Evolutionary conservation across 2,329 filamentous ascomycete species (phyloP), one percentile per base, ranked within the genome.

Genomic region (Apiospora koreana): DNA sequence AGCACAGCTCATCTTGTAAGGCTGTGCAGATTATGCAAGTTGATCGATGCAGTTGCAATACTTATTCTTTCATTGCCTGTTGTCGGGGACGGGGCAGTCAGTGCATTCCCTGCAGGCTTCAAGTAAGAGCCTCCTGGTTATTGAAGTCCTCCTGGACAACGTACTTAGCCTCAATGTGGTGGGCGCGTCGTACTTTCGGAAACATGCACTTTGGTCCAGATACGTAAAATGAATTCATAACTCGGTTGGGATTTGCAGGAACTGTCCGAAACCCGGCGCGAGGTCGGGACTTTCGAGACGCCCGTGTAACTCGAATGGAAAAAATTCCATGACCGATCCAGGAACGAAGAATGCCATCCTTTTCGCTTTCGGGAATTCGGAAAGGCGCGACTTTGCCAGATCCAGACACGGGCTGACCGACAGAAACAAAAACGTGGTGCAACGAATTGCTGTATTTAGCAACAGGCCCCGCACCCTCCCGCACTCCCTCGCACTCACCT

Each of bases 11-110:
- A 58, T 58, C 50, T 35, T 35, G 50, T 35, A 58, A 35, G 50
- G 50, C 50, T 58, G 50, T 58, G 50, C 18, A 58, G 28, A 58
- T 58, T 58, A 58, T 58, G 50, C 50, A 58, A 58, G 25, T 31
- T 58, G 28, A 31, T 58, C 18, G 50, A 58, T 58, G 28, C 28
- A 35, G 16, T 41, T 41, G 38, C 28, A 9, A 58, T 58, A 28
- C 28, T 25, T 58, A 35, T 31, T 6, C 9, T 41, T 41, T 16
- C 16, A 35, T 28, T 18, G 18, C 12, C 50, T 3, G 5, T 21
- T 35, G 18, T 31, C 8, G 28, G 28, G 35, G 18, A 35, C 16
- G 2, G 8, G 28, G 35, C n/a, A n/a, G n/a, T n/a, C n/a, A 35
- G 28, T 21, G n/a, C 28, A 58, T 46, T 18, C 25, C 25, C 25